phyloP scores from a whole-genome alignment of 2,329 filamentous ascomycete species.

The Botrytis tulipae region DNA sequence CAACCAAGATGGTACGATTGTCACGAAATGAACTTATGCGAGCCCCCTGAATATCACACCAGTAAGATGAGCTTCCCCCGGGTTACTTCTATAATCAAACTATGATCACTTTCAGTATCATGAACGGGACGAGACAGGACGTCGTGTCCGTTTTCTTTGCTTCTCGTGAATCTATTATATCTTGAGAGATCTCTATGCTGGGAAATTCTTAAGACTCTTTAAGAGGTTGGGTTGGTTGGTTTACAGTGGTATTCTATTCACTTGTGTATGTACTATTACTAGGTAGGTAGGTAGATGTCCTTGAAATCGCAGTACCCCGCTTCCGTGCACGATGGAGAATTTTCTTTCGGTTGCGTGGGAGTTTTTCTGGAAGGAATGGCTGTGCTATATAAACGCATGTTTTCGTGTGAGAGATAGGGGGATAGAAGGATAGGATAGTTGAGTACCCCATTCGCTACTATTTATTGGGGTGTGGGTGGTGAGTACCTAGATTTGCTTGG shows the following conservation, averaged over 20 bases:
- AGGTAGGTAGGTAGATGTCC: not conserved
- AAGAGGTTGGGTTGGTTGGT: too few relatives aligned
- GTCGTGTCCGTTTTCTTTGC: not conserved
- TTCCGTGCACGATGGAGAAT: not conserved
- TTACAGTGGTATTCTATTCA: not conserved
- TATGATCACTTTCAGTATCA: too few relatives aligned
- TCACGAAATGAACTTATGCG: not conserved
- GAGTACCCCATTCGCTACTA: not conserved
- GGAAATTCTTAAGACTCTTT: not conserved
- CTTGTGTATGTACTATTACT: not conserved
- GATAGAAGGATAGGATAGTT: not conserved
- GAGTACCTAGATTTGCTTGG: too few relatives aligned
- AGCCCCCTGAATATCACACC: not conserved
- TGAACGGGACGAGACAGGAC: too few relatives aligned
- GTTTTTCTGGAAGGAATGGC: not conserved
- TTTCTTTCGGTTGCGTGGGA: not conserved
- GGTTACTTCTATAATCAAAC: not conserved
- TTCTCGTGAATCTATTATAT: not conserved
- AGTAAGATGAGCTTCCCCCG: not conserved
- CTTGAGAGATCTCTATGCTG: not conserved
- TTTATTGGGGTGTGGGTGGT: not conserved
- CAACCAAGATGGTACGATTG: not conserved
- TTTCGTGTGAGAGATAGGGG: not conserved
- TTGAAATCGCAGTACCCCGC: not conserved
- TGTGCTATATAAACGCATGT: not conserved